Evolutionary conservation across 176 grass and related monocot genomes (phyloP), one percentile per base, ranked within the genome.

Genomic region (Juncus inflexus): DNA sequence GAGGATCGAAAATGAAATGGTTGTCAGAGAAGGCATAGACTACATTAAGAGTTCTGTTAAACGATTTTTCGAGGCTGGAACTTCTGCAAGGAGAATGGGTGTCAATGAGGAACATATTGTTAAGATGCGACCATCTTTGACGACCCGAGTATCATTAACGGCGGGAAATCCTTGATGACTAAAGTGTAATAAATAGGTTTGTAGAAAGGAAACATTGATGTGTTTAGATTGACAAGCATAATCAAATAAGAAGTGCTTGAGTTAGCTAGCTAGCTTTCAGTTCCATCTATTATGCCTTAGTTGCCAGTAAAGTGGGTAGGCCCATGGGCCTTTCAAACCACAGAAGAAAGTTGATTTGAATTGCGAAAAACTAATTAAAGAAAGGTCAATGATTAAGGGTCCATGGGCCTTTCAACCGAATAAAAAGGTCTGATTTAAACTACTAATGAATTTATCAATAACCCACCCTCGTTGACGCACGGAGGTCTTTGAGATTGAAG

Each of bases 111-210:
- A 92, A 41, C 88, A 92, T 60, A 92, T 99, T 14, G 88, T 99
- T 72, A 73, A 91, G 78, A 99, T 99, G 94, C 91, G 94, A 73
- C 94, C 94, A 0, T 99, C 94, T 0, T 80, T 99, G 36, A 99
- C 88, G 13, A 89, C 88, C 60, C 71, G 88, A 70, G 71, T 63
- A 5, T 76, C 87, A 14, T 9, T 72, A 0, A 15, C 36, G 0
- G 36, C 55, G 0, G 36, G 52, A 40, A 56, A 61, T 35, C 84
- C 92, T 11, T 96, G 80, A 79, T 35, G 45, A 37, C 38, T 15
- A 19, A 66, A 47, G 39, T 6, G 2, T 42, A 63, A 73, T n/a
- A 75, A 58, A 43, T 47, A 58, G 15, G 13, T 6, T 47, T 12
- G 42, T 40, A 71, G 68, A 60, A 58, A 58, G 53, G 53, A 60